Conservation (phyloP, 2,329 filamentous ascomycete species). For the Fusarium avenaceum region DNA sequence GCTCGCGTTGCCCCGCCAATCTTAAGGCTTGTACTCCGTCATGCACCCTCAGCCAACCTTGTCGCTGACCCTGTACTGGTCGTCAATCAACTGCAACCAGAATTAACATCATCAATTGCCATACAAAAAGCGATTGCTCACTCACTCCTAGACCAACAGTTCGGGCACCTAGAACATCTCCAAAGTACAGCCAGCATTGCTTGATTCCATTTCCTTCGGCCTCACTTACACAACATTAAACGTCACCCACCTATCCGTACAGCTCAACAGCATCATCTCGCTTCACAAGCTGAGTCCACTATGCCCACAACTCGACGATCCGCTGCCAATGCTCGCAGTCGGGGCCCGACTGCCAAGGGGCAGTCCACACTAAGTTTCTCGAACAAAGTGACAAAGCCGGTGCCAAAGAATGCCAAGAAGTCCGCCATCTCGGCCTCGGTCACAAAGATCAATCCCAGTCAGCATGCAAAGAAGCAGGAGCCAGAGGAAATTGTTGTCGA, state of each 20-base stretch:
- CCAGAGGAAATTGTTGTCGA: slow-evolving; percentile 36
- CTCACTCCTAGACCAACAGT: not conserved
- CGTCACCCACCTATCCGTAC: slow-evolving; percentile 1
- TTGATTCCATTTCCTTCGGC: slow-evolving; percentile 1
- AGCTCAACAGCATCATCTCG: slow-evolving; percentile 10
- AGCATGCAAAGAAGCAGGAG: slow-evolving; percentile 39
- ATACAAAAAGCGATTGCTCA: not conserved
- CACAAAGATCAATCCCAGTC: slow-evolving; percentile 52
- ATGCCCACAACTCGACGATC: slow-evolving; percentile 67
- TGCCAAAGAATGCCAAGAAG: slow-evolving; percentile 63
- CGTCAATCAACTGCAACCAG: slow-evolving; percentile 4
- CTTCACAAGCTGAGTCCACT: slow-evolving; percentile 35
- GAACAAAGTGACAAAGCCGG: slow-evolving; percentile 68
- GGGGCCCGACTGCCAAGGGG: slow-evolving; percentile 57
- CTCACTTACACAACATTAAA: slow-evolving; percentile 10
- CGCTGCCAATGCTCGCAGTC: slow-evolving; percentile 55
- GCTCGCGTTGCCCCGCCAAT: slow-evolving; percentile 70
- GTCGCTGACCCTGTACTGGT: slow-evolving; percentile 26
- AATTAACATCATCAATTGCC: slow-evolving; percentile 20
- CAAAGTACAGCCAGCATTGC: not conserved
- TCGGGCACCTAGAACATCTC: not conserved
- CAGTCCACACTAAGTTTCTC: slow-evolving; percentile 70
- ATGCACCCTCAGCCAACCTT: slow-evolving; percentile 29
- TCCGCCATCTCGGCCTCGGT: slow-evolving; percentile 55
- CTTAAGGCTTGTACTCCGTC: slow-evolving; percentile 42